These are phyloP conservation scores for Boletus chippewaensis DNA, from an alignment of 1,284 basidiomycete genomes.

Conservation along the genomic window DNA sequence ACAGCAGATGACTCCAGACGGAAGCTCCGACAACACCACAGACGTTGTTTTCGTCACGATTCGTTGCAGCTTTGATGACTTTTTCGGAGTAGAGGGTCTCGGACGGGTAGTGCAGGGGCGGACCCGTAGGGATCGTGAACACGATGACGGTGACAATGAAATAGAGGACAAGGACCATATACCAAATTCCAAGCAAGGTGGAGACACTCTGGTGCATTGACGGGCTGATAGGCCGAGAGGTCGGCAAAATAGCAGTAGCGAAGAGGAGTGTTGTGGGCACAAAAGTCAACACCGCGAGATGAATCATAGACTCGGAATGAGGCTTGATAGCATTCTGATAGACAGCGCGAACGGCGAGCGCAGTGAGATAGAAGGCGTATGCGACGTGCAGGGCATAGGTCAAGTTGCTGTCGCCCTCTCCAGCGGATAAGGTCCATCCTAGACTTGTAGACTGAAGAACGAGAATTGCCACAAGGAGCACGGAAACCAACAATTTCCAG, in stretches of 20 bases:
- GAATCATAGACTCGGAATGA: slow-evolving; percentile 61
- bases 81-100: slow-evolving; percentile 71
- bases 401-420: slow-evolving; percentile 33
- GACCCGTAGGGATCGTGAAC: slow-evolving; percentile 63
- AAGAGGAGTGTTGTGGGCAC: slow-evolving; percentile 47
- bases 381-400: slow-evolving; percentile 45
- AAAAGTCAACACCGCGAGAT: slow-evolving; percentile 56
- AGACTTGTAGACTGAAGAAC: slow-evolving; percentile 47
- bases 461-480: slow-evolving; percentile 42
- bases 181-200: slow-evolving; percentile 16
- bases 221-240: slow-evolving; percentile 19
- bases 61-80: slow-evolving; percentile 49
- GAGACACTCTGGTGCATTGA: slow-evolving; percentile 12
- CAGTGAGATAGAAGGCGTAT: slow-evolving; percentile 57
- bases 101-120: slow-evolving; percentile 65
- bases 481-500: slow-evolving; percentile 47
- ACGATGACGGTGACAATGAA: slow-evolving; percentile 35
- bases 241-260: slow-evolving; percentile 51
- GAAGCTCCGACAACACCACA: slow-evolving; percentile 47
- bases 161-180: slow-evolving; percentile 29
- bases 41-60: slow-evolving; percentile 57
- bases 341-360: slow-evolving; percentile 50
- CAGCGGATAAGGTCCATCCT: slow-evolving; percentile 43
- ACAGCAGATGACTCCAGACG: slow-evolving; percentile 39
- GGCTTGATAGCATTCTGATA: slow-evolving; percentile 40